Conservation (phyloP, 345 rosid species). For the Barbarea vulgaris region DNA sequence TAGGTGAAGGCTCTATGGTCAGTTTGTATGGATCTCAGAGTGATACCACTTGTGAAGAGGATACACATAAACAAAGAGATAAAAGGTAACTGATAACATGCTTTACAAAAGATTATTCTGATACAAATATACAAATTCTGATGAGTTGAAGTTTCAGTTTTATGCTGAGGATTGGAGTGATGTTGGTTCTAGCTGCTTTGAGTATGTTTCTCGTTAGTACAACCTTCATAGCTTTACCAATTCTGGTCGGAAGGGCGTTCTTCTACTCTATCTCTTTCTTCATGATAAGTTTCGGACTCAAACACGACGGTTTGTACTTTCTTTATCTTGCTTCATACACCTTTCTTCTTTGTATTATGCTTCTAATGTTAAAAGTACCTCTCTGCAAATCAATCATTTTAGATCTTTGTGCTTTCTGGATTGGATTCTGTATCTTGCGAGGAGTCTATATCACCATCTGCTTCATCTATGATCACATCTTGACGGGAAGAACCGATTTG, state of each 20-base stretch:
- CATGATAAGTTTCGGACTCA: conserved; percentile 8
- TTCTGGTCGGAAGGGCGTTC: conserved; percentile 17
- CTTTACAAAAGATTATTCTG: neutral
- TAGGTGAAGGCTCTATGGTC: conserved; percentile 30
- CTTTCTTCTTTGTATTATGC: neutral
- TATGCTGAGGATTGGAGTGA: conserved; percentile 10
- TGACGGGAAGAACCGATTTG: conserved; percentile 9
- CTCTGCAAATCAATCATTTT: neutral
- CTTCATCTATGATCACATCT: conserved; percentile 12
- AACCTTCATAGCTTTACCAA: conserved; percentile 17
- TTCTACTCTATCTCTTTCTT: conserved; percentile 8
- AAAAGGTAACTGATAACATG: neutral
- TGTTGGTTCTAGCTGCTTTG: conserved; percentile 23
- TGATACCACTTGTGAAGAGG: conserved; percentile 5
- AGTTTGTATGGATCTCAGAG: conserved; percentile 13
- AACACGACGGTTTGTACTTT: conserved; percentile 19
- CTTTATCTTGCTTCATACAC: neutral
- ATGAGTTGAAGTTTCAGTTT: conserved; percentile 19
- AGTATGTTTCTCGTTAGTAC: conserved; percentile 25
- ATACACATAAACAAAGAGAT: neutral
- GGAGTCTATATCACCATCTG: neutral
- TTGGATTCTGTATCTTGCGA: conserved; percentile 23
- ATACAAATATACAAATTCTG: neutral
- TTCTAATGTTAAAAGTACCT: neutral
- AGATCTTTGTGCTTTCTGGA: conserved; percentile 23